Conservation (phyloP, 164 flowering plant species). For the Santalum album region DNA sequence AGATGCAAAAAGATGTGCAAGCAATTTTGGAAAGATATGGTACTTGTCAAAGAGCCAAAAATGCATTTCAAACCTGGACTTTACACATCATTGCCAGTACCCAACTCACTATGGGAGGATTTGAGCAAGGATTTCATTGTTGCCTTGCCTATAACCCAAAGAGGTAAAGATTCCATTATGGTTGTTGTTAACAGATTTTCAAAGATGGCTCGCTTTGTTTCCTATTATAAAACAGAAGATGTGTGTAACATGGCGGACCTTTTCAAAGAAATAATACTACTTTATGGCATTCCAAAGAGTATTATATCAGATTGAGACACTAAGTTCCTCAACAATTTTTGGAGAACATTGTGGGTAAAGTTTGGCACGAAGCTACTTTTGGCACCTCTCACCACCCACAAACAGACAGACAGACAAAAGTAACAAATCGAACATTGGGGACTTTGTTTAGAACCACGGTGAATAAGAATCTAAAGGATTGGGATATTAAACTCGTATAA, state of each 20-base stretch:
- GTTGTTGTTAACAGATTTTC: neutral
- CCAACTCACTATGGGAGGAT: too few relatives aligned
- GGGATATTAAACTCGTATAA: too few relatives aligned
- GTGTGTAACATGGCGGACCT: neutral
- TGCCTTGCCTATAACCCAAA: neutral
- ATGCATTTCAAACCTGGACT: too few relatives aligned
- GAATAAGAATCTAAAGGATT: too few relatives aligned
- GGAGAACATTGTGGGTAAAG: neutral
- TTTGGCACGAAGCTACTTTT: neutral
- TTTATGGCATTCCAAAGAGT: too few relatives aligned
- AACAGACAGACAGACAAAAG: neutral
- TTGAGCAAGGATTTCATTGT: too few relatives aligned
- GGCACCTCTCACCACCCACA: neutral
- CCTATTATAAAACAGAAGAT: neutral
- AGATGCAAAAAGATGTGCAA: too few relatives aligned
- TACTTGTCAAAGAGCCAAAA: too few relatives aligned
- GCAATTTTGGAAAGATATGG: too few relatives aligned
- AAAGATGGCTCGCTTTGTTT: neutral
- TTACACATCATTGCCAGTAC: too few relatives aligned
- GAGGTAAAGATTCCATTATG: neutral
- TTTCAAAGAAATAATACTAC: neutral
- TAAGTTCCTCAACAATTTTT: neutral
- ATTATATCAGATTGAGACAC: neutral
- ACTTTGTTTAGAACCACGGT: too few relatives aligned
- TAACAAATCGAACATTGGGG: neutral